phyloP scores from a whole-genome alignment of 2,329 filamentous ascomycete genomes.

The Aspergillus fischeri region DNA sequence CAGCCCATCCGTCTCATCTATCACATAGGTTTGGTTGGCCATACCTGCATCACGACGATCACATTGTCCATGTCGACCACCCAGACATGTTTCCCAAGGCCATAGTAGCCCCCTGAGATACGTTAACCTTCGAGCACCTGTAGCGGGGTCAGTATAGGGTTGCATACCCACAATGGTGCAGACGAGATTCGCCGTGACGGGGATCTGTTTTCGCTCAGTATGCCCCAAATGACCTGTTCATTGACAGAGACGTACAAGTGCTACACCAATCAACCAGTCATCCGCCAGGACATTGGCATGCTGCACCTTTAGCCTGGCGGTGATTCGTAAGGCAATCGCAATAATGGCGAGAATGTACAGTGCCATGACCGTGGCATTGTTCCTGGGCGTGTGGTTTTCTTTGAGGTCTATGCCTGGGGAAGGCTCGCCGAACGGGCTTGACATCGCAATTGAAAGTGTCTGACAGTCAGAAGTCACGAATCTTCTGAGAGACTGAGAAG shows the following conservation, averaged over 20 bases:
- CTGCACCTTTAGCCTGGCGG: background rate
- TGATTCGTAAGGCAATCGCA: background rate
- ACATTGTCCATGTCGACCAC: conserved; percentile 9
- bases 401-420: background rate
- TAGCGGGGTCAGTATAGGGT: no score
- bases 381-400: background rate
- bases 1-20: background rate
- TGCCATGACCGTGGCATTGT: conserved; percentile 3
- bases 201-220: background rate
- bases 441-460: background rate
- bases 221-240: background rate
- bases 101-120: conserved; percentile 8
- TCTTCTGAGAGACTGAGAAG: no score
- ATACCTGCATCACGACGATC: conserved; percentile 8
- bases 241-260: background rate
- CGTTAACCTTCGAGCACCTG: background rate
- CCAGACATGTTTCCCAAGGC: conserved; percentile 16
- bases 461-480: no score
- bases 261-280: conserved; percentile 3
- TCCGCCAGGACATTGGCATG: background rate
- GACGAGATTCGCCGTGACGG: background rate
- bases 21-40: background rate
- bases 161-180: conserved; percentile 9
- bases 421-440: background rate
- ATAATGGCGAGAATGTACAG: background rate